Evolutionary conservation across 225 moss, liverwort and hornwort species (phyloP), one percentile per base, ranked within the genome.

Genomic region (Marchantia paleacea): DNA sequence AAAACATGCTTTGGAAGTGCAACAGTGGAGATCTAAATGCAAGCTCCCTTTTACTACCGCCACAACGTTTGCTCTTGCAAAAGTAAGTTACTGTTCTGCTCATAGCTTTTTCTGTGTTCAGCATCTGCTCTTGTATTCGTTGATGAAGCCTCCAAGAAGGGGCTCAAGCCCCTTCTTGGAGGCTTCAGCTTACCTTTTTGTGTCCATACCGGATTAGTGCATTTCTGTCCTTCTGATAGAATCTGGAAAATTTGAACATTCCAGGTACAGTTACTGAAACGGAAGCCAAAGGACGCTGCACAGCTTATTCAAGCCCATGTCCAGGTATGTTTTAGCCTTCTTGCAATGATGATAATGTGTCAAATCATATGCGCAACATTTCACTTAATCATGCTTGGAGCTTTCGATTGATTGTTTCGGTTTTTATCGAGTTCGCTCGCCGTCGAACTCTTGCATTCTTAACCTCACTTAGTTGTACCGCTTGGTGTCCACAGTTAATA

Each of bases 61-160:
- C 55, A 84, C 82, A 75, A 69, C 83, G 47, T 89, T 89, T 83
- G 89, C 86, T 14, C 71, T 86, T 50, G 85, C 86, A 31, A 89
- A 89, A 78, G 89, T 86, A 58, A 83, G 86, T 75, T 12, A 50
- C 19, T 2, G 7, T 47, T 15, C 20, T 75, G 15, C 65, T 20
- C 12, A 53, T n/a, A 0, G 14, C 11, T 10, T 53, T 74, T 55
- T 54, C 52, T 72, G 16, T 26, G 24, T 28, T 55, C 74, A 55
- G 28, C 12, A 74, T 18, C 54, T 28, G 25, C 54, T 1, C 28
- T 6, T 11, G 11, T n/a, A 52, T 24, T n/a, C 3, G 22, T 20
- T 15, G 20, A 51, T 72, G 39, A n/a, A n/a, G n/a, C n/a, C n/a
- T n/a, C n/a, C n/a, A n/a, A n/a, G n/a, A n/a, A n/a, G n/a, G n/a